Conservation (phyloP, 2,329 filamentous ascomycete species). For the Tricladium varicosporioides region DNA sequence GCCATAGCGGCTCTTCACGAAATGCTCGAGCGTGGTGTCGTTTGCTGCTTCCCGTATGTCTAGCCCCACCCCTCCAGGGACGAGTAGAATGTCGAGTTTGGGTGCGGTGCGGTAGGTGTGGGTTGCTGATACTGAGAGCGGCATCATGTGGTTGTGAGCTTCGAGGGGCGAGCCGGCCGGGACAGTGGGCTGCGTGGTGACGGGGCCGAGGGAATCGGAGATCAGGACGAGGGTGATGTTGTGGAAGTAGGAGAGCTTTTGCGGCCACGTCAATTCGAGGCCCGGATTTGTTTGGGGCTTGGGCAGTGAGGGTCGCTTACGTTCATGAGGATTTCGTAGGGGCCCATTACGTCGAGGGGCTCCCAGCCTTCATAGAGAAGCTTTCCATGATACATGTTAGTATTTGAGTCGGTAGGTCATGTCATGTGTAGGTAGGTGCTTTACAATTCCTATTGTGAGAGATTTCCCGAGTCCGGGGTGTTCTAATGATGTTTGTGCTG, state of each 20-base stretch:
- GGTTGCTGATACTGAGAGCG: slow-evolving; percentile 19
- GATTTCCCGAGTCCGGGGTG: not conserved
- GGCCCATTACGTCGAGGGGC: not conserved
- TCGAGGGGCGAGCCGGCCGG: slow-evolving; percentile 9
- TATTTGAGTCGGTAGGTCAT: not conserved
- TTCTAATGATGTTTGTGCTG: not conserved
- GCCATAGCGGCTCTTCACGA: not conserved
- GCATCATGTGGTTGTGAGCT: slow-evolving; percentile 15
- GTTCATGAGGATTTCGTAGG: not conserved
- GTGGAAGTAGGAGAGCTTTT: slow-evolving; percentile 16
- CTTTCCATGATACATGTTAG: not conserved
- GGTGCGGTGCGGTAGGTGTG: slow-evolving; percentile 25
- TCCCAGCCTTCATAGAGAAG: not conserved
- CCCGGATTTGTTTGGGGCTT: not conserved
- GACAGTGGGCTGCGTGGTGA: slow-evolving; percentile 16
- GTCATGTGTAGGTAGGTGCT: not conserved
- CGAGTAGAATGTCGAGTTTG: slow-evolving; percentile 57
- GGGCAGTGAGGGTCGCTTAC: not conserved
- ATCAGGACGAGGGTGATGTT: slow-evolving; percentile 25
- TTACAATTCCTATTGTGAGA: not conserved
- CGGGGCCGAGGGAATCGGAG: slow-evolving; percentile 17
- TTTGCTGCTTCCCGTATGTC: slow-evolving; percentile 17
- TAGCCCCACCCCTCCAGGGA: slow-evolving; percentile 60
- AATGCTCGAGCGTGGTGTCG: not conserved
- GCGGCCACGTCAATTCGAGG: not conserved